Base-by-base conservation (phyloP, 2,329 filamentous ascomycete genomes). In the Chaetomium sp. region DNA sequence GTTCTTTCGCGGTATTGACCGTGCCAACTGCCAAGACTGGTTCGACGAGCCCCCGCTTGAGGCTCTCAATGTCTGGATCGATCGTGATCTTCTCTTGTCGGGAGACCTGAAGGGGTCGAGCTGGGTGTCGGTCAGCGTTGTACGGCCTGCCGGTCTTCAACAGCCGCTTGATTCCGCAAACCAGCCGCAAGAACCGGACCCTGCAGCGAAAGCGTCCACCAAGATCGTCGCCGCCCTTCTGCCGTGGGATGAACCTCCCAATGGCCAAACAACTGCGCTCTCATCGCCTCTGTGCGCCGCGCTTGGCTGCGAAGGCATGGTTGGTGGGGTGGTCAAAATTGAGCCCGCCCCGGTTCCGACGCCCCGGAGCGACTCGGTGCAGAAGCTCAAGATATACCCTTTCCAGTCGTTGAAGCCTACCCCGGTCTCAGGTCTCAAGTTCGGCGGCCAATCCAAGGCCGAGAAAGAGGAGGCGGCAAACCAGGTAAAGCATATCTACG, bases 211-310 rank as follows among this genome's bases (percentile, higher is more conserved):
- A 80, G 84, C 70, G 79, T 82, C 88, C 1, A 80, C 83, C 19
- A 94, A 89, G 70, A 79, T 98, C 1, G 85, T 98, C 45, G 94
- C 93, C 2, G 86, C 85, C 67, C 76, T 98, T 3, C 81, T 85
- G 47, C 79, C 87, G 1, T 99, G 95, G 96, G 86, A 93, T 64
- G 92, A 96, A 72, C 89, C 93, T 1, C 93, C 95, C 0, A 92
- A 94, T 73, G 88, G 87, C 60, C 88, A 90, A 68, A 90, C 94
- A 67, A 86, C 87, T 57, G 92, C 92, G 1, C 80, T 99, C 27
- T 98, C 95, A 1, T 85, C 88, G 0, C 78, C 88, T 3, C 80
- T 99, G 7, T 96, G 91, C 75, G 85, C 85, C 33, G 85, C 90
- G 0, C 82, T 99, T 25, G 89, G 88, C 2, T 87, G 86, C 60